Conservation (phyloP, 2,329 filamentous ascomycete genomes). For the Paraphoma chrysanthemicola region DNA sequence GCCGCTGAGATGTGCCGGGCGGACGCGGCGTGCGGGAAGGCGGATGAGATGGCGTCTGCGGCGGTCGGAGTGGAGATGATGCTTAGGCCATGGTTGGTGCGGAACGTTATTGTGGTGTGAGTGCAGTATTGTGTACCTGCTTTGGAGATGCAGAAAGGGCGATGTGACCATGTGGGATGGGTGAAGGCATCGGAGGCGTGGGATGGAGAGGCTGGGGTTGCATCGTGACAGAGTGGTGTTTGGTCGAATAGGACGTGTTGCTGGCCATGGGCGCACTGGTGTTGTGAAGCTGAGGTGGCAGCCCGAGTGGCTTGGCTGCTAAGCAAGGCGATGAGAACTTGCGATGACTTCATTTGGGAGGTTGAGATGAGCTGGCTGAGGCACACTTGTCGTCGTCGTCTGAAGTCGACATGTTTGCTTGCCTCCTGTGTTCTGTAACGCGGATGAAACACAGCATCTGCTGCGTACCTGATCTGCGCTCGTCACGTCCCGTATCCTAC, state of each 20-base stretch:
- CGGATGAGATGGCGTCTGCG: constrained; percentile 16
- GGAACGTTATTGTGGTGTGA: constrained; percentile 17
- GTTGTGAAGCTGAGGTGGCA: constrained; percentile 2
- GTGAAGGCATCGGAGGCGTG: neutral
- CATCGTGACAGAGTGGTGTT: constrained; percentile 12
- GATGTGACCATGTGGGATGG: constrained; percentile 18
- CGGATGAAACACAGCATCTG: constrained; percentile 20
- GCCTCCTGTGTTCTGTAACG: constrained; percentile 23
- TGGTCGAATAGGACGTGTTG: constrained; percentile 13
- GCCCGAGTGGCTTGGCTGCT: constrained; percentile 5
- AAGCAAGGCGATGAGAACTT: constrained; percentile 7
- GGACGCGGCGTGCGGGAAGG: constrained; percentile 9
- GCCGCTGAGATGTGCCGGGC: neutral
- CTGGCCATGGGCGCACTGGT: constrained; percentile 15
- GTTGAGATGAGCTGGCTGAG: constrained; percentile 1
- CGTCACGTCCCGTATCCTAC: neutral
- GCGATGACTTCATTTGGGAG: constrained; percentile 16
- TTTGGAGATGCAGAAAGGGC: constrained; percentile 18
- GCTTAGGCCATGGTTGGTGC: constrained; percentile 23
- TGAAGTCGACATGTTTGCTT: constrained; percentile 9
- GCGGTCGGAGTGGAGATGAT: constrained; percentile 27
- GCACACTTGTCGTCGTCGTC: neutral
- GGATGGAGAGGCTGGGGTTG: neutral
- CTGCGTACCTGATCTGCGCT: neutral
- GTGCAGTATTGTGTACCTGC: constrained; percentile 23